Conservation (phyloP, 768 basidiomycete genomes). For the Dictyophora rubrovolvata region DNA sequence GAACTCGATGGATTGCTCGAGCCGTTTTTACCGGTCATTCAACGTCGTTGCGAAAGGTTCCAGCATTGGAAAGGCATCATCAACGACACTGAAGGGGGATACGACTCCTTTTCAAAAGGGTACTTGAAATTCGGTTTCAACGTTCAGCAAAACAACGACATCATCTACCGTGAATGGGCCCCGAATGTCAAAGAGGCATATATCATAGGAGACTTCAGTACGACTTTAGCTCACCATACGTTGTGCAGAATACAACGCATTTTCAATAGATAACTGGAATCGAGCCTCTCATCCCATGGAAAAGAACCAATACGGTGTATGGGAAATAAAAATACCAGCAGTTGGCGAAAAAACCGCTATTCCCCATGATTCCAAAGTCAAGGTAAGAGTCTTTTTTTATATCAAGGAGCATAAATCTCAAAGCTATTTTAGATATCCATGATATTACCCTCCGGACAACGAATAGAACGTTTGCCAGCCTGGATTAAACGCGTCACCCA, state of each 20-base stretch:
- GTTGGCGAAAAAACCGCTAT: conserved; percentile 68
- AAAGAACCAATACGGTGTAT: conserved; percentile 77
- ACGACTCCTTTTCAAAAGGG: conserved; percentile 67
- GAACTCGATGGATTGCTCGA: conserved; percentile 65
- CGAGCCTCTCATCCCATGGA: conserved; percentile 79
- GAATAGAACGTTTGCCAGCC: conserved; percentile 85
- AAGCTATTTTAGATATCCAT: conserved; percentile 68
- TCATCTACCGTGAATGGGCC: conserved; percentile 93
- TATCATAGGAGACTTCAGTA: conserved; percentile 95
- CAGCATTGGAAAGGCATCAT: conserved; percentile 70
- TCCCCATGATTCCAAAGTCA: conserved; percentile 91
- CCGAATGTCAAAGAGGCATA: conserved; percentile 76
- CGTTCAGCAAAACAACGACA: conserved; percentile 50
- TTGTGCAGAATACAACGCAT: background rate
- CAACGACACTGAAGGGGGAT: conserved; percentile 72
- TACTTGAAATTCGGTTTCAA: conserved; percentile 76
- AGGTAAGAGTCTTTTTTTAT: conserved; percentile 38
- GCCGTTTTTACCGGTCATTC: conserved; percentile 59
- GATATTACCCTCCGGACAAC: conserved; percentile 64
- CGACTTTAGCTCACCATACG: conserved; percentile 24
- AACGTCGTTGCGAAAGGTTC: conserved; percentile 57
- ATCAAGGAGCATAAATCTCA: conserved; percentile 1
- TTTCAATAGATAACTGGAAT: conserved; percentile 69
- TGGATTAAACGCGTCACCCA: conserved; percentile 97
- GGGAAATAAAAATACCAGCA: conserved; percentile 74